Percentiles rank a stretch among this genome's conserved stretches.
These are phyloP conservation scores for Pleodorina starrii DNA, from an alignment of 139 green algal genomes.

Conservation along the genomic window DNA sequence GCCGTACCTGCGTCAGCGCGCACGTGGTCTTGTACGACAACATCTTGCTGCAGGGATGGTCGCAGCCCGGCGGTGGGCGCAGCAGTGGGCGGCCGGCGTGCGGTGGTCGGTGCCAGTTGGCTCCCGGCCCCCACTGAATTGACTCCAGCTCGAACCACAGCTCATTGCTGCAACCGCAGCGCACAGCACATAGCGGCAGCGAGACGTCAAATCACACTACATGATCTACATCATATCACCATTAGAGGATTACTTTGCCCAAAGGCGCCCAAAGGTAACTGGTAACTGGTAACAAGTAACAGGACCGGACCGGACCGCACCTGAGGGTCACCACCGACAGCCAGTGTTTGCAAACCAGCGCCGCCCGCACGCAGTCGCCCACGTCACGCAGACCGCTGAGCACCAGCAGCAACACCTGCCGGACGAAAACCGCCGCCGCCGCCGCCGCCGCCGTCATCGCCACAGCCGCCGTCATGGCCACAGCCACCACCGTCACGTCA, in stretches of 20 bases:
- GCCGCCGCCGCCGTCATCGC: too few relatives aligned
- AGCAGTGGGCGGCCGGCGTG: slow-evolving; percentile 14
- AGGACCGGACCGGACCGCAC: too few relatives aligned
- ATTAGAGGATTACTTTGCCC: too few relatives aligned
- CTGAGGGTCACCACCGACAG: neutral
- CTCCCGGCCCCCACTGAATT: neutral
- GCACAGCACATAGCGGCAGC: too few relatives aligned
- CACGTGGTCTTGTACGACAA: slow-evolving; percentile 41
- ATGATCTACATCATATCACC: too few relatives aligned
- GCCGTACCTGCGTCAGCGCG: slow-evolving; percentile 10
- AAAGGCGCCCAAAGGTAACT: too few relatives aligned
- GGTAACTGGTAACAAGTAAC: too few relatives aligned
- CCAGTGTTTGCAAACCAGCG: slow-evolving; percentile 43
- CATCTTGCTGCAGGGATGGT: neutral
- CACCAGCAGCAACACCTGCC: slow-evolving; percentile 35
- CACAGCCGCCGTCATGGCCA: too few relatives aligned
- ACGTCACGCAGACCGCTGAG: slow-evolving; percentile 3
- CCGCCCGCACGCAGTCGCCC: slow-evolving; percentile 15
- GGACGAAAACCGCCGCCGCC: neutral
- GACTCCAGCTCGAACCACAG: slow-evolving; percentile 23
- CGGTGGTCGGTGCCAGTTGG: neutral
- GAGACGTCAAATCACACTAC: too few relatives aligned
- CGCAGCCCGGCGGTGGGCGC: slow-evolving; percentile 9
- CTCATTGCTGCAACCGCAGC: slow-evolving; percentile 17
- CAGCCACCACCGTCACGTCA: too few relatives aligned